Evolutionary conservation across 345 rosid genomes (phyloP), one percentile per base, ranked within the genome.

Genomic region (Viola odorata): DNA sequence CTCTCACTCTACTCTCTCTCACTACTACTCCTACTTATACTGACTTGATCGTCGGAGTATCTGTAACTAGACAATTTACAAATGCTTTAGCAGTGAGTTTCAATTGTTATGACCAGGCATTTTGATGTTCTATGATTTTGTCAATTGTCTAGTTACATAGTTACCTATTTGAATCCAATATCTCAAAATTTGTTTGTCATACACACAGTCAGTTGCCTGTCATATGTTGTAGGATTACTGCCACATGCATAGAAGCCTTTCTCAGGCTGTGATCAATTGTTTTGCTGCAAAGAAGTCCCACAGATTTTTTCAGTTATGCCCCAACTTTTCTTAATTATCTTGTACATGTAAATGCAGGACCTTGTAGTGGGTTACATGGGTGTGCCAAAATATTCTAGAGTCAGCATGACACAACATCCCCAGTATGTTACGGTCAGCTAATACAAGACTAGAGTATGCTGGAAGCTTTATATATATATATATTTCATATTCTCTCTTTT

Each of bases 351-450:
- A 67, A 53, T 64, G 12, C 72, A 89, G 98, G 98, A 92, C 77
- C 79, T 92, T 67, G 96, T 92, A 67, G 89, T 92, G 55, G 98
- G 98, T 50, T 92, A 92, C 53, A 92, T 92, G 98, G 96, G 96
- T 67, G 98, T 92, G 55, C 98, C 98, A 0, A 92, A 89, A 74
- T 92, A 87, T 78, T 55, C 85, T 61, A 91, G 95, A 66, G 36
- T 87, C 71, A 81, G 86, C 86, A 89, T 87, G 98, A 85, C 88
- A 58, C 82, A 89, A 52, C 98, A 92, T 80, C 98, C 94, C 12
- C 98, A 92, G 65, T 89, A 92, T 73, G 76, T 89, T 62, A 87
- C 98, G 60, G 87, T 87, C 61, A 87, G 98, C 96, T 89, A 70
- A 69, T 14, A 53, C 5, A 53, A 52, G 52, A 41, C 11, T 53